phyloP scores from a whole-genome alignment of 352 stramenopile genomes.

The Globisporangium canariense region DNA sequence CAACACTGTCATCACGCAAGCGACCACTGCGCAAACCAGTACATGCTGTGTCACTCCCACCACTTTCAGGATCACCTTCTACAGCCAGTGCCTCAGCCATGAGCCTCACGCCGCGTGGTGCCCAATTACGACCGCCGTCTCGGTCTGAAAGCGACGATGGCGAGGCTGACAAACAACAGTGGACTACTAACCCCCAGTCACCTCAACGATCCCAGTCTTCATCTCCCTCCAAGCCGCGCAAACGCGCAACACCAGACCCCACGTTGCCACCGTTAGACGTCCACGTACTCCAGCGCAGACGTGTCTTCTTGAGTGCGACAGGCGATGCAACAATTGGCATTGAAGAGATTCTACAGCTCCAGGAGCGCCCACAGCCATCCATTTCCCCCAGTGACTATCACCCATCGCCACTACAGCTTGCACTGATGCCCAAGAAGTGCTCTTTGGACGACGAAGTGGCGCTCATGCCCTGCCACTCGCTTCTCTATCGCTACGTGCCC shows the following conservation, averaged over 20 bases:
- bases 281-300: conserved; percentile 38
- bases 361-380: conserved; percentile 27
- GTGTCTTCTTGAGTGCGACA: conserved; percentile 30
- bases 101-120: not conserved
- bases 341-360: conserved; percentile 53
- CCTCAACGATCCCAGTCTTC: not conserved
- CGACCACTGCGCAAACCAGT: not conserved
- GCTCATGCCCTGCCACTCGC: conserved; percentile 71
- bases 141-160: not conserved
- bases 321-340: conserved; percentile 23
- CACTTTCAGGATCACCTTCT: not conserved
- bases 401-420: conserved; percentile 39
- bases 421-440: conserved; percentile 48
- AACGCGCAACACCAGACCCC: not conserved
- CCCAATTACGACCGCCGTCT: not conserved
- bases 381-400: conserved; percentile 6
- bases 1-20: not conserved
- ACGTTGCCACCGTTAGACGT: conserved; percentile 33
- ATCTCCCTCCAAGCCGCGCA: not conserved
- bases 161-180: not conserved
- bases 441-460: conserved; percentile 46
- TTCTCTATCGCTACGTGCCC: conserved; percentile 39
- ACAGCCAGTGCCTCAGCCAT: not conserved
- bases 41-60: not conserved
- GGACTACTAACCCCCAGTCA: not conserved